phyloP scores from a whole-genome alignment of 2,329 filamentous ascomycete genomes.

The Fusarium xylarioides region DNA sequence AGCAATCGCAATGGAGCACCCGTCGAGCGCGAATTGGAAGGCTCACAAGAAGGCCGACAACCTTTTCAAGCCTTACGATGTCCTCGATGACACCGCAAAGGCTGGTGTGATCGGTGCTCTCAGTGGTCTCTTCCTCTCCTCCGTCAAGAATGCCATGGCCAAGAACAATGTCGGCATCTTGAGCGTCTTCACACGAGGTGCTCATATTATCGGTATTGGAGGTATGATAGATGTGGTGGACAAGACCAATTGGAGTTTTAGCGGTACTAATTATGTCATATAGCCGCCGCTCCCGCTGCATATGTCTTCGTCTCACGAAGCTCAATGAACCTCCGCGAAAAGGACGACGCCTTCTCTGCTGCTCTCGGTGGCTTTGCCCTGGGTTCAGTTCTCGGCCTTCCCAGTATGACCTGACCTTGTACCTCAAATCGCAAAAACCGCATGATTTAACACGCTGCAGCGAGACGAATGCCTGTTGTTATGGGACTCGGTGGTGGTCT shows the following conservation, averaged over 20 bases:
- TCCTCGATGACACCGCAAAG: constrained; percentile 72
- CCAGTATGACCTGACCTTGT: constrained; percentile 73
- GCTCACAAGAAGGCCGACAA: constrained; percentile 37
- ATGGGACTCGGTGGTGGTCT: constrained; percentile 71
- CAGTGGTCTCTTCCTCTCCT: constrained; percentile 76
- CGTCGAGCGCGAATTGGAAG: constrained; percentile 41
- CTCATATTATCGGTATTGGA: constrained; percentile 71
- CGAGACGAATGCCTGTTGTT: constrained; percentile 70
- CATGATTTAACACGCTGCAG: constrained; percentile 41
- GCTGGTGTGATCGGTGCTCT: constrained; percentile 71
- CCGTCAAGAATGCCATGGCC: constrained; percentile 86
- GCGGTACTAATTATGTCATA: constrained; percentile 50
- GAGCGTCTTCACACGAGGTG: constrained; percentile 82
- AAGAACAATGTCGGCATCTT: constrained; percentile 83
- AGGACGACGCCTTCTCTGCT: constrained; percentile 81
- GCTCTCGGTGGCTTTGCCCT: constrained; percentile 79
- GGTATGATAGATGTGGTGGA: constrained; percentile 40
- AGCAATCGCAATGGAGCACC: constrained; percentile 48
- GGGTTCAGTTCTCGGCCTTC: constrained; percentile 76
- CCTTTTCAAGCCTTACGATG: constrained; percentile 77
- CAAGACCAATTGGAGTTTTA: constrained; percentile 29
- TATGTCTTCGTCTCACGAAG: constrained; percentile 82
- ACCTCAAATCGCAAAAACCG: background rate
- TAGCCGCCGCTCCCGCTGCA: constrained; percentile 68
- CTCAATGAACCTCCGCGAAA: constrained; percentile 84